Percentiles rank a stretch among this genome's conserved stretches.
phyloP scores from a whole-genome alignment of 1,284 basidiomycete species.

The Boletus semigastroideus region DNA sequence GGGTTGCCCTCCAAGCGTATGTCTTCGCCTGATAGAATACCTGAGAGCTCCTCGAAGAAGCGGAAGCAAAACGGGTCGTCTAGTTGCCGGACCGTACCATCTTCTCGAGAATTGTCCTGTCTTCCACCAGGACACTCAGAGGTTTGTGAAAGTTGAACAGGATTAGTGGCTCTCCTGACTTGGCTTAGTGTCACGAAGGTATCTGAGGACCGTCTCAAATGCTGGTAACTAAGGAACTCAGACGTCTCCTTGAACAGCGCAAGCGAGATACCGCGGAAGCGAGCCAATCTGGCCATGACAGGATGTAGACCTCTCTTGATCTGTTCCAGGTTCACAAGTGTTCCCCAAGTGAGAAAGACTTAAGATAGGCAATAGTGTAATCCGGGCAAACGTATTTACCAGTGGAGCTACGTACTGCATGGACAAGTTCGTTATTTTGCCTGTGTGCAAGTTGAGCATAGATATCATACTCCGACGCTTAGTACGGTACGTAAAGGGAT shows the following conservation, averaged over 20 bases:
- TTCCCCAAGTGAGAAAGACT: background rate
- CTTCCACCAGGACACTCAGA: constrained; percentile 46
- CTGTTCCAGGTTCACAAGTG: background rate
- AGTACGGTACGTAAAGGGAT: constrained; percentile 27
- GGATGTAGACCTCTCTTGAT: constrained; percentile 9
- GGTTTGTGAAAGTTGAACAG: constrained; percentile 37
- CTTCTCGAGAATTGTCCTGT: constrained; percentile 53
- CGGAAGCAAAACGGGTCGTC: constrained; percentile 27
- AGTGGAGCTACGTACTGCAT: constrained; percentile 8
- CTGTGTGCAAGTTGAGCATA: background rate
- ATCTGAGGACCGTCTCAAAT: constrained; percentile 40
- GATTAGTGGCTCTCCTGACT: constrained; percentile 7
- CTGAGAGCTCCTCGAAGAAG: constrained; percentile 38
- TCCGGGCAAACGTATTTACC: constrained; percentile 9
- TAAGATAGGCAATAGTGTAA: constrained; percentile 18
- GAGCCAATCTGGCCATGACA: background rate
- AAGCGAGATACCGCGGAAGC: constrained; percentile 25
- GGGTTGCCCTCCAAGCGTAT: constrained; percentile 39
- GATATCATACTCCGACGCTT: constrained; percentile 14
- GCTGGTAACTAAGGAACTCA: constrained; percentile 41
- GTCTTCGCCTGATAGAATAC: constrained; percentile 29
- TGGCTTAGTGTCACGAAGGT: constrained; percentile 45
- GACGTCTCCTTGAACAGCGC: constrained; percentile 44
- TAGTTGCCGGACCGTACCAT: constrained; percentile 46
- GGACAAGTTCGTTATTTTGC: constrained; percentile 1